These are phyloP conservation scores for Sporothrix pseudoabietina DNA, from an alignment of 2,329 filamentous ascomycete species.

Conservation along the genomic window DNA sequence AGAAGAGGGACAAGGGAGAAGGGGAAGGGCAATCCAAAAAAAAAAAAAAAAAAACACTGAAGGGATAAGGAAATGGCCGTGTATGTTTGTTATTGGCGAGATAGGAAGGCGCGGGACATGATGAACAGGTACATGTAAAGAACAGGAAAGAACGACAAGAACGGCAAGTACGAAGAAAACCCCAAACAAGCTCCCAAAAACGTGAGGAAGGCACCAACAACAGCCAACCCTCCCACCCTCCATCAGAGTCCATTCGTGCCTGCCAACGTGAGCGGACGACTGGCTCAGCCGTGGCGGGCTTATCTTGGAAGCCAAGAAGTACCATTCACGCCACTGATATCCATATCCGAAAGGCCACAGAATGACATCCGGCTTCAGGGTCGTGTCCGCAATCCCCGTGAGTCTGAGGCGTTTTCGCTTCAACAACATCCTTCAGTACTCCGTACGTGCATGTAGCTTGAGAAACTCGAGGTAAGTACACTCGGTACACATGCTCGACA, in stretches of 20 bases:
- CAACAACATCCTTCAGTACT: neutral
- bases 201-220: neutral
- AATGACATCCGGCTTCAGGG: neutral
- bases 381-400: neutral
- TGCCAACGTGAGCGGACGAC: constrained; percentile 19
- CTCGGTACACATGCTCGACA: neutral
- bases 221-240: neutral
- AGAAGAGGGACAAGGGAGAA: neutral
- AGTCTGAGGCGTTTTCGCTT: constrained; percentile 5
- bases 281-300: neutral
- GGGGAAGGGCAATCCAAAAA: neutral
- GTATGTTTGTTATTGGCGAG: neutral
- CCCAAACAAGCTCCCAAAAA: constrained; percentile 1
- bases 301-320: neutral
- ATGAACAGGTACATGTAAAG: neutral
- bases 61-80: too few relatives aligned
- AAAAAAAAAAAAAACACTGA: neutral
- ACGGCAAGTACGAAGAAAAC: neutral
- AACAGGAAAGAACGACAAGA: neutral
- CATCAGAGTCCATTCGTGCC: neutral
- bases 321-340: neutral
- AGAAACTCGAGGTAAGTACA: neutral
- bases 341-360: neutral
- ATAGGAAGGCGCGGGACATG: neutral
- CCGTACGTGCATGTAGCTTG: neutral